Conservation (phyloP, 495 filamentous ascomycete genomes). For the Annulohypoxylon stygium region DNA sequence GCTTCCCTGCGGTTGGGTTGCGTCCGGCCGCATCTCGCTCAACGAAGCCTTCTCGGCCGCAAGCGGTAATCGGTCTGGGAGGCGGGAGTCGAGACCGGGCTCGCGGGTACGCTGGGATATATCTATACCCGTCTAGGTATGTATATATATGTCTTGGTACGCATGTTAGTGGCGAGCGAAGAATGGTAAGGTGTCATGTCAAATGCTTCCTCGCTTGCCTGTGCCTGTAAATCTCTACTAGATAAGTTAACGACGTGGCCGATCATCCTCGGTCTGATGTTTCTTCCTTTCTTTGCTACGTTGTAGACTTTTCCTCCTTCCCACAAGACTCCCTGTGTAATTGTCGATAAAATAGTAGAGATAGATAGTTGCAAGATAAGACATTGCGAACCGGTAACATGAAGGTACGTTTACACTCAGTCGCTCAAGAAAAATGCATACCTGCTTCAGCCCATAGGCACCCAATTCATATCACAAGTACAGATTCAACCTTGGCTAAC, state of each 20-base stretch:
- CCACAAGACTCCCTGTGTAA: background rate
- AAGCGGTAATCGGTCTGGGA: slow-evolving; percentile 22
- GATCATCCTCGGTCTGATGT: slow-evolving; percentile 18
- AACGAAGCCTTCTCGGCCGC: slow-evolving; percentile 8
- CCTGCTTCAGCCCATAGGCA: background rate
- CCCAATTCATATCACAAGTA: background rate
- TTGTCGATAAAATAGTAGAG: background rate
- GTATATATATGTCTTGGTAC: slow-evolving; percentile 17
- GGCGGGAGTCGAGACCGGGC: slow-evolving; percentile 40
- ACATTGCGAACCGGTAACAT: slow-evolving; percentile 16
- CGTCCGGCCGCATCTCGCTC: slow-evolving; percentile 27
- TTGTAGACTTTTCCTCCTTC: background rate
- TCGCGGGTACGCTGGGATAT: slow-evolving; percentile 26
- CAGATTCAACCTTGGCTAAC: slow-evolving; percentile 13
- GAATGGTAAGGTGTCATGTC: slow-evolving; percentile 31
- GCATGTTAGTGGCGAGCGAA: slow-evolving; percentile 20
- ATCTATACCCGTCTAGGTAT: too few relatives aligned
- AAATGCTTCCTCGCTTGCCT: slow-evolving; percentile 13
- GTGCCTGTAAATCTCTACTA: slow-evolving; percentile 37
- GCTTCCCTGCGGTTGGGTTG: slow-evolving; percentile 18
- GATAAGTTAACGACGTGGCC: slow-evolving; percentile 29
- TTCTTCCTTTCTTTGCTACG: background rate
- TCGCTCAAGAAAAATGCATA: background rate
- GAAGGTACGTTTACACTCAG: slow-evolving; percentile 19
- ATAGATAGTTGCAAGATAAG: background rate